Base-by-base conservation (phyloP, 2,329 filamentous ascomycete genomes). In the Colletotrichum simmondsii region DNA sequence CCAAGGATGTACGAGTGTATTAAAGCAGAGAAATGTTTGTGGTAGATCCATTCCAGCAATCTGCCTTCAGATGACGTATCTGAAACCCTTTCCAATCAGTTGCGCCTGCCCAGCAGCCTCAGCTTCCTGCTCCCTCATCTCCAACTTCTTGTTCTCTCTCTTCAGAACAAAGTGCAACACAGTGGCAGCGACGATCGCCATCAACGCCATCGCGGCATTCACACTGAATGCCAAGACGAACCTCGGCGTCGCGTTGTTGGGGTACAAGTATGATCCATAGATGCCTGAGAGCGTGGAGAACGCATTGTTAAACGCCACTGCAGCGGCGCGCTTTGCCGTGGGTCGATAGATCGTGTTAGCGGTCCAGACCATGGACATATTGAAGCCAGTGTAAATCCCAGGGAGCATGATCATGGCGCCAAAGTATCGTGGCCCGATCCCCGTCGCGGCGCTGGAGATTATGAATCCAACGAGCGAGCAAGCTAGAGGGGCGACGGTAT, bases 221-320 rank as follows among this genome's bases (percentile, higher is more conserved):
- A 78, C 77, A 22, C 73, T 75, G 58, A 79, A 78, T 2, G 77
- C 77, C 42, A 78, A 49, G 6, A 76, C 72, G 30, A 79, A 79
- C 1, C 77, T 68, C 0, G 77, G 77, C 1, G 64, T 75, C 2
- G 74, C 77, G 10, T 77, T 60, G 53, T 73, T 75, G 2, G 77
- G 75, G 37, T 79, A 78, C 28, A 79, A 19, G 69, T 77, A 79
- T 0, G 77, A 77, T 28, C 76, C 75, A 56, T 79, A 78, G 28
- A 79, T 75, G n/a, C 73, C 72, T 6, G 75, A 74, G 3, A 79
- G 52, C 1, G 75, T 77, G 2, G 76, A 68, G 14, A 78, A 52
- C 3, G 77, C 76, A 32, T 78, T 79, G 28, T 76, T 76, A 7
- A 78, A 77, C 1, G 76, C 76, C 2, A 77, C 68, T 0, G 77